A percentile compares a stretch with the other conserved stretches of the same genome.
Conservation (phyloP, 331 rosid species). For the Cydonia oblonga region DNA sequence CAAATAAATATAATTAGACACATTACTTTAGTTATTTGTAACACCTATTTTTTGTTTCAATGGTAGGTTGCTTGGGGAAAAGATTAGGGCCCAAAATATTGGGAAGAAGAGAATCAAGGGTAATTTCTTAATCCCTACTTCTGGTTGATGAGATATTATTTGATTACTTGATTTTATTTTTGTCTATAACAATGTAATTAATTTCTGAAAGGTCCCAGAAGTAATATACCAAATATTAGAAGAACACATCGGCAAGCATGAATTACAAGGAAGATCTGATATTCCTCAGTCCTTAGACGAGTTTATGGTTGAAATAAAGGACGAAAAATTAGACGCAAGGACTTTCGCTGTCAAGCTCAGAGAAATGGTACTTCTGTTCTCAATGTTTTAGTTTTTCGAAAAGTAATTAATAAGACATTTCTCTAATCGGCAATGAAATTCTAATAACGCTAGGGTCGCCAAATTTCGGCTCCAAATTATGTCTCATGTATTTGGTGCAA, state of each 20-base stretch:
- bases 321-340: slow-evolving; percentile 52
- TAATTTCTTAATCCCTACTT: slow-evolving; percentile 32
- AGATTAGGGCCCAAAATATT: slow-evolving; percentile 73
- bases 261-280: slow-evolving; percentile 61
- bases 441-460: background rate
- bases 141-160: background rate
- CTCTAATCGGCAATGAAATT: background rate
- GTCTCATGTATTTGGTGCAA: background rate
- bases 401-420: background rate
- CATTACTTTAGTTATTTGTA: background rate
- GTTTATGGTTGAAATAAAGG: slow-evolving; percentile 68
- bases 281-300: slow-evolving; percentile 82
- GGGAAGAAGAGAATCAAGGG: slow-evolving; percentile 68
- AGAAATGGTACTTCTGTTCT: slow-evolving; percentile 53
- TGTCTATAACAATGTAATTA: slow-evolving; percentile 1
- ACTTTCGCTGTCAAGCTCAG: slow-evolving; percentile 78
- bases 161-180: background rate
- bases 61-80: slow-evolving; percentile 87
- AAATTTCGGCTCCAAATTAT: background rate
- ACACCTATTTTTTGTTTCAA: slow-evolving; percentile 5
- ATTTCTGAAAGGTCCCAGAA: slow-evolving; percentile 70
- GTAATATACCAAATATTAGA: slow-evolving; percentile 72
- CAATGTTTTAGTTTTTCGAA: background rate
- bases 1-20: background rate
- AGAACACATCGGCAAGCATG: slow-evolving; percentile 55